Evolutionary conservation across 768 basidiomycete genomes (phyloP).

Genomic region (Trametes villosa): DNA sequence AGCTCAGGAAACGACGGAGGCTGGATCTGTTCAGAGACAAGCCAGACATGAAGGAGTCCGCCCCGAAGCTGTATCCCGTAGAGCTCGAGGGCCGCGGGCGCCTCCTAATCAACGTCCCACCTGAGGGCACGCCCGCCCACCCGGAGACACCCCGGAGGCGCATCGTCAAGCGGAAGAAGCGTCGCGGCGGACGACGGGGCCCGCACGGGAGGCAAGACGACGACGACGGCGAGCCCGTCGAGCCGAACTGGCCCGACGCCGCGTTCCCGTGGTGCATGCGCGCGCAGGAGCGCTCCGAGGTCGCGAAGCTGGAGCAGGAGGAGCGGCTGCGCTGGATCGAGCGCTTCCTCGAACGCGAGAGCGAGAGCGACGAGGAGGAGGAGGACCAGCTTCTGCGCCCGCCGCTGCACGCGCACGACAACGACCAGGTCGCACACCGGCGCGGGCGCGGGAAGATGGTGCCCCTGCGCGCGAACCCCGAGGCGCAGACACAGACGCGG

Average conservation of each 20-base stretch:
- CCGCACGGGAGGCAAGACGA: constrained; percentile 18
- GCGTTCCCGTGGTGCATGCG: constrained; percentile 80
- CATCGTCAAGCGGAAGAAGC: constrained; percentile 53
- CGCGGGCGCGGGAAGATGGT: constrained; percentile 66
- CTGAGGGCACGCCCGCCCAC: constrained; percentile 43
- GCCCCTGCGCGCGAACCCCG: constrained; percentile 50
- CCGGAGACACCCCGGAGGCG: constrained; percentile 39
- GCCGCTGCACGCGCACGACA: constrained; percentile 33
- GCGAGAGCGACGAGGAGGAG: constrained; percentile 53
- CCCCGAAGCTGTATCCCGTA: constrained; percentile 59
- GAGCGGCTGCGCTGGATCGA: constrained; percentile 70
- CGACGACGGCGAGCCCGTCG: constrained; percentile 39
- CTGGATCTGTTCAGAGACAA: constrained; percentile 66
- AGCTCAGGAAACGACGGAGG: constrained; percentile 67
- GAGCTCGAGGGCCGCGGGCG: constrained; percentile 72
- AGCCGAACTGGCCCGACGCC: constrained; percentile 78
- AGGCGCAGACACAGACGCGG: constrained; percentile 18
- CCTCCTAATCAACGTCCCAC: constrained; percentile 62
- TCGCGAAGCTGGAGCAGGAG: constrained; percentile 56
- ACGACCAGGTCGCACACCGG: constrained; percentile 36
- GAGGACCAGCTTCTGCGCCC: constrained; percentile 39
- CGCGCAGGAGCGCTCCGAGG: constrained; percentile 55
- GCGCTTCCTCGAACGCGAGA: constrained; percentile 73
- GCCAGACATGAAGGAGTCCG: constrained; percentile 33
- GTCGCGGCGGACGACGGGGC: constrained; percentile 29